Percentiles rank a stretch among this genome's conserved stretches.
Evolutionary conservation across 192 early-diverging fungal genomes (phyloP).

Genomic region (Spizellomyces sp.): DNA sequence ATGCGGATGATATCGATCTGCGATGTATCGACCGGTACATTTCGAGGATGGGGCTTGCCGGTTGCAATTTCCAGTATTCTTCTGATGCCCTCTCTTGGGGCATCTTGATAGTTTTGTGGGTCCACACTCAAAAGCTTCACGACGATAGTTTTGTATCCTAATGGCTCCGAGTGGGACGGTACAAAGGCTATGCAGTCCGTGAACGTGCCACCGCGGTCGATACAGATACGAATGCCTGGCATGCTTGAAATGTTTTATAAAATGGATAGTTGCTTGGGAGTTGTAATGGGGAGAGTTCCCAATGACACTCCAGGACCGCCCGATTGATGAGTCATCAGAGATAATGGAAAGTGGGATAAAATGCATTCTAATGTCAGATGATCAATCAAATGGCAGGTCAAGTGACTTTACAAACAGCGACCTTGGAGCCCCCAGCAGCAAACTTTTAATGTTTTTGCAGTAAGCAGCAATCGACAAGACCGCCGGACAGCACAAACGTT

Average conservation of each 20-base stretch:
- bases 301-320: too few relatives aligned
- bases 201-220: conserved; percentile 96
- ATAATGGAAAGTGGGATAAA: too few relatives aligned
- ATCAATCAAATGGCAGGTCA: too few relatives aligned
- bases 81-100: conserved; percentile 92
- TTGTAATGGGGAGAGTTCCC: too few relatives aligned
- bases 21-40: conserved; percentile 71
- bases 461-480: too few relatives aligned
- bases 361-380: too few relatives aligned
- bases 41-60: conserved; percentile 67
- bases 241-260: not conserved
- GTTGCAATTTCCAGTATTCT: conserved; percentile 81
- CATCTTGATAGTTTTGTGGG: conserved; percentile 86
- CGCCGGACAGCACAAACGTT: too few relatives aligned
- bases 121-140: conserved; percentile 93
- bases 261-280: too few relatives aligned
- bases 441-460: too few relatives aligned
- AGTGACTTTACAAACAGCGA: too few relatives aligned
- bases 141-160: conserved; percentile 51
- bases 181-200: conserved; percentile 90
- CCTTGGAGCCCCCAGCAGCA: too few relatives aligned
- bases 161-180: conserved; percentile 42
- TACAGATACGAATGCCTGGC: conserved; percentile 59
- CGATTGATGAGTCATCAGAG: too few relatives aligned
- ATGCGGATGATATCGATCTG: conserved; percentile 77